A percentile compares a stretch with the other conserved stretches of the same genome.
Conservation (phyloP, 345 rosid species). For the Aurinia saxatilis region DNA sequence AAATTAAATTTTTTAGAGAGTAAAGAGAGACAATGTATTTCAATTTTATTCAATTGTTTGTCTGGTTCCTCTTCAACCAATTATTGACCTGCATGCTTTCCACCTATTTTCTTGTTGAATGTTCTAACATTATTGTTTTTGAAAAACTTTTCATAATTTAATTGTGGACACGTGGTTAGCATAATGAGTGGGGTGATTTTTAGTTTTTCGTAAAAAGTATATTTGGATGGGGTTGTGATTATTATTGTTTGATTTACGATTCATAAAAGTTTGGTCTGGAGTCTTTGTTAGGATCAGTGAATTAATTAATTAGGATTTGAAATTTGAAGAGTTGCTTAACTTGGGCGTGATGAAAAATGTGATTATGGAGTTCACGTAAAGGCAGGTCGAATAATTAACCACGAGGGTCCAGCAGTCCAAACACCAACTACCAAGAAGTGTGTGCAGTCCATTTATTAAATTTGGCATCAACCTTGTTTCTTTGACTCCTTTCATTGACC, state of each 20-base stretch:
- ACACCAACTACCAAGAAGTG: slow-evolving; percentile 15
- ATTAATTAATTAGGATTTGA: background rate
- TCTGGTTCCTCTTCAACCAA: slow-evolving; percentile 25
- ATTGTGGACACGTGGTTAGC: background rate
- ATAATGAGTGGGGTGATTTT: background rate
- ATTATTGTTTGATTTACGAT: background rate
- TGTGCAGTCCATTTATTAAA: slow-evolving; percentile 6
- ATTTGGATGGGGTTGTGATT: background rate
- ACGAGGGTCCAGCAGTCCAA: background rate
- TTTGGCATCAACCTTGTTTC: background rate
- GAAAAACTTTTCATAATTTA: background rate
- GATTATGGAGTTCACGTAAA: slow-evolving; percentile 26
- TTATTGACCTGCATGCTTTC: slow-evolving; percentile 24
- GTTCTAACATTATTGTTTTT: background rate
- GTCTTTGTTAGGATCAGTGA: background rate
- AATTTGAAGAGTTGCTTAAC: slow-evolving; percentile 24
- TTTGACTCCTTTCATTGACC: slow-evolving; percentile 15
- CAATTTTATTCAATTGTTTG: background rate
- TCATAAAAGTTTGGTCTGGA: slow-evolving; percentile 12
- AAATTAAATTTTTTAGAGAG: background rate
- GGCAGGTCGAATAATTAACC: slow-evolving; percentile 5
- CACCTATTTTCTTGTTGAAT: slow-evolving; percentile 16
- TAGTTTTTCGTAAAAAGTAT: background rate
- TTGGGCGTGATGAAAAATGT: slow-evolving; percentile 26
- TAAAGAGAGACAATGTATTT: slow-evolving; percentile 21